Conservation (phyloP, 1,284 basidiomycete genomes). For the Melampsora larici-populina region DNA sequence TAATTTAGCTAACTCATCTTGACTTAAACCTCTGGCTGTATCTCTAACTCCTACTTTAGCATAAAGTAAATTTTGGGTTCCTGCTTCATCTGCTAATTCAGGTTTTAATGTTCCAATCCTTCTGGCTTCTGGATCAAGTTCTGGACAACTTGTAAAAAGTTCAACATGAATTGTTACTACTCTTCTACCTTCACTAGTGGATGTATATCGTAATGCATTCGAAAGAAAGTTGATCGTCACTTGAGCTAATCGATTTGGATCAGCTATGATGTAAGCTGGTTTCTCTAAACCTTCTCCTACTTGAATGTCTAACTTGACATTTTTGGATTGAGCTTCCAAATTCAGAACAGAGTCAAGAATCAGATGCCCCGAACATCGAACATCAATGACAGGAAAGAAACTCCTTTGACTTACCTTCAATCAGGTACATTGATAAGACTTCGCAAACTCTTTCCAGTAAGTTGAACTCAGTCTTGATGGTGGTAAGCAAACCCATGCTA, state of each 20-base stretch:
- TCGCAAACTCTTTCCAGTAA: conserved; percentile 27
- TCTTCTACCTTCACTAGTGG: conserved; percentile 21
- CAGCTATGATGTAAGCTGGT: conserved; percentile 26
- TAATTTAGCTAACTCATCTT: conserved; percentile 31
- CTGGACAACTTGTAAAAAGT: conserved; percentile 29
- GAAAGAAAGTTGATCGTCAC: conserved; percentile 41
- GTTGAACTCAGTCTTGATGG: conserved; percentile 39
- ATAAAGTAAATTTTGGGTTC: conserved; percentile 13
- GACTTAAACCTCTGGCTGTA: conserved; percentile 38
- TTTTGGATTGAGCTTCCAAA: conserved; percentile 34
- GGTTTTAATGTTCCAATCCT: conserved; percentile 30
- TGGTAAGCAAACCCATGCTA: conserved; percentile 37
- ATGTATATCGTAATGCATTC: conserved; percentile 37
- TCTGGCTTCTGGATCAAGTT: conserved; percentile 15
- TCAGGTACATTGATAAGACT: conserved; percentile 38
- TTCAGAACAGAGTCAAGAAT: not conserved
- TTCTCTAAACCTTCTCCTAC: conserved; percentile 33
- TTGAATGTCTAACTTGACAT: conserved; percentile 26
- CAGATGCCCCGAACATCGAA: not conserved
- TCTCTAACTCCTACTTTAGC: conserved; percentile 36
- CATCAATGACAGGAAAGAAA: not conserved
- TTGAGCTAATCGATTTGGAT: conserved; percentile 40
- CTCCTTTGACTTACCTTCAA: conserved; percentile 18
- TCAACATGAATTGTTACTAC: conserved; percentile 36
- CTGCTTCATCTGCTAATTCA: conserved; percentile 12